phyloP scores from a whole-genome alignment of 495 filamentous ascomycete genomes.

The Parathielavia hyrcaniae region DNA sequence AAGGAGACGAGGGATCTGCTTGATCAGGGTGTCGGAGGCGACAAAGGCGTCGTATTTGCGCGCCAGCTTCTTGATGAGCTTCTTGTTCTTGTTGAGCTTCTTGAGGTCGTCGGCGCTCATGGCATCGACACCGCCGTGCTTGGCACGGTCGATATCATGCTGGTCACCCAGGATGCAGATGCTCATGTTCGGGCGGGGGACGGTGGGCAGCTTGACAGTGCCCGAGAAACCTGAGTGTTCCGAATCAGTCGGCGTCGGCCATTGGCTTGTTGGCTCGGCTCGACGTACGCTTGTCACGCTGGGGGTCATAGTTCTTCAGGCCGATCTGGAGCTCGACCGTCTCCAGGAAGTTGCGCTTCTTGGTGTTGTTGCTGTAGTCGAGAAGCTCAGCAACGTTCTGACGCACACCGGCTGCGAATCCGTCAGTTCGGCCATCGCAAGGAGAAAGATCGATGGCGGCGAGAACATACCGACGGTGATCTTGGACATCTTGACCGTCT shows the following conservation, averaged over 20 bases:
- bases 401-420: slow-evolving; percentile 80
- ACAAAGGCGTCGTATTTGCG: slow-evolving; percentile 99
- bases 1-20: slow-evolving; percentile 98
- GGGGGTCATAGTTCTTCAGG: slow-evolving; percentile 99
- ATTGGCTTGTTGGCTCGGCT: neutral
- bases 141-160: slow-evolving; percentile 99
- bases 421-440: slow-evolving; percentile 13
- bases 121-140: slow-evolving; percentile 94
- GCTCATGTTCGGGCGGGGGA: slow-evolving; percentile 89
- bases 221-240: slow-evolving; percentile 68
- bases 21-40: slow-evolving; percentile 91
- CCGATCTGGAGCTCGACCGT: slow-evolving; percentile 79
- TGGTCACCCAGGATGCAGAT: slow-evolving; percentile 99
- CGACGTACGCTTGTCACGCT: slow-evolving; percentile 87
- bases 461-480: slow-evolving; percentile 58
- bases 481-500: slow-evolving; percentile 56
- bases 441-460: neutral
- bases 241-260: neutral
- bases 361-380: slow-evolving; percentile 89
- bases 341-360: slow-evolving; percentile 97
- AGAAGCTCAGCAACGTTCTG: slow-evolving; percentile 83
- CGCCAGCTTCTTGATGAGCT: slow-evolving; percentile 99
- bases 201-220: slow-evolving; percentile 68
- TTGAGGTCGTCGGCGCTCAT: slow-evolving; percentile 98
- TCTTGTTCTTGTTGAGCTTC: slow-evolving; percentile 99